Base-by-base conservation (phyloP, 2,329 filamentous ascomycete species). In the Ploettnerulaceae sp. region DNA sequence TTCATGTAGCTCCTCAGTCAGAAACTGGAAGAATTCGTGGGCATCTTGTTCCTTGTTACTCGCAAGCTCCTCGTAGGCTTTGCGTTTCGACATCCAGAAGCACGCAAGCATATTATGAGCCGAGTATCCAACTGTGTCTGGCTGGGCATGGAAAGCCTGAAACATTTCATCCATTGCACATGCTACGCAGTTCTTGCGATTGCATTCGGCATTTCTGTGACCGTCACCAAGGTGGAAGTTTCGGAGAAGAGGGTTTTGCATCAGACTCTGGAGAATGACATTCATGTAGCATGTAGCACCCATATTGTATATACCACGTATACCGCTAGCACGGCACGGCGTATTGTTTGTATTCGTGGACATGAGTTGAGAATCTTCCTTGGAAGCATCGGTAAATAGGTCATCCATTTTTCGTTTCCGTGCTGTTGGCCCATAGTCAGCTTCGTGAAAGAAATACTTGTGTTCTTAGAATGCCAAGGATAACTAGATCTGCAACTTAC, bases 221-320 rank as follows among this genome's bases (percentile, higher is more conserved):
- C 90, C 89, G 64, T 95, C 90, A 31, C 86, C 84, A 5, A 98
- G 81, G 65, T 95, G 97, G 67, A 88, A 97, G 58, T 91, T 90
- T 49, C 88, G 82, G 22, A 98, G 77, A 34, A 96, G 76, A 0
- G 91, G 91, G 62, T 97, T 96, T 69, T 96, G 91, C 45, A 97
- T 78, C 58, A 98, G 82, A 47, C 86, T 89, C 66, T 97, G 93
- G 12, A 98, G 74, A 37, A 97, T 89, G 22, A 96, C 91, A 59
- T 93, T 95, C 76, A 97, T 91, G 68, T 96, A 98, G 71, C 91
- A 98, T 8, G 93, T 97, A 48, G 94, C 89, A n/a, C 91, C 93
- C 65, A 95, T 91, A 62, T 97, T 98, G 68, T 95, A 96, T 51
- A 98, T 84, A 24, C 91, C 91, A 26, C 93, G 82, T 29, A 96